Evolutionary conservation across 352 stramenopile species (phyloP).

Genomic region (Phytophthora chlamydospora): DNA sequence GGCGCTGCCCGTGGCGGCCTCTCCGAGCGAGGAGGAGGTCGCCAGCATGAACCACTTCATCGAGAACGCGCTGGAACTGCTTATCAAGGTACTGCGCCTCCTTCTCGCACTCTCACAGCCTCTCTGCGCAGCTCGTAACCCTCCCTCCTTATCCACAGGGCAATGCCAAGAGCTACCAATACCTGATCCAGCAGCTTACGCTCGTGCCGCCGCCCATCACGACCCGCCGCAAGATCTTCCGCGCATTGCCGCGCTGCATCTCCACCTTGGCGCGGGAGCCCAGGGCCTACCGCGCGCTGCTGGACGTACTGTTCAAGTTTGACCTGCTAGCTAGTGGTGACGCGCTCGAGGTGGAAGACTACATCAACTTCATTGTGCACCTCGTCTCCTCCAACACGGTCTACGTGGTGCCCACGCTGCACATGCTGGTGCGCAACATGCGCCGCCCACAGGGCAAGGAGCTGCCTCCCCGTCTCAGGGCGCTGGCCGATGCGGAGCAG

Average conservation of each 20-base stretch:
- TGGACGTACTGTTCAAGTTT: constrained; percentile 88
- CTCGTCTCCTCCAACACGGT: constrained; percentile 85
- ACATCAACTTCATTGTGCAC: constrained; percentile 74
- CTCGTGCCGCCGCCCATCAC: constrained; percentile 41
- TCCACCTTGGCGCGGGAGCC: constrained; percentile 75
- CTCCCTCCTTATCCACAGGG: constrained; percentile 37
- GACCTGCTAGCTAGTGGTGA: constrained; percentile 58
- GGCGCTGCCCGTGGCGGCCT: constrained; percentile 12
- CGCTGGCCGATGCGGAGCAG: constrained; percentile 10
- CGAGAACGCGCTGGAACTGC: constrained; percentile 82
- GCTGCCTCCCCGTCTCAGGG: constrained; percentile 43
- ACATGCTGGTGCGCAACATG: constrained; percentile 86
- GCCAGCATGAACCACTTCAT: constrained; percentile 82
- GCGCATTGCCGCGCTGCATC: constrained; percentile 76
- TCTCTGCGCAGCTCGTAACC: constrained; percentile 9
- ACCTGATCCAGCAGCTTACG: constrained; percentile 70
- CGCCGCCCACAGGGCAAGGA: constrained; percentile 55
- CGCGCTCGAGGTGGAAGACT: constrained; percentile 65
- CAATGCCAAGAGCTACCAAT: constrained; percentile 84
- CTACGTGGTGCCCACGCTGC: constrained; percentile 79
- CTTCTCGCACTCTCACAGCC: neutral
- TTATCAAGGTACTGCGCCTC: constrained; percentile 56
- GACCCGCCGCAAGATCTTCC: constrained; percentile 75
- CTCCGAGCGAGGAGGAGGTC: constrained; percentile 61
- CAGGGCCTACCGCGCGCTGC: constrained; percentile 66